Evolutionary conservation across 1,139 yeast genomes (phyloP).

Genomic region (Zygosaccharomyces pseudobailii): DNA sequence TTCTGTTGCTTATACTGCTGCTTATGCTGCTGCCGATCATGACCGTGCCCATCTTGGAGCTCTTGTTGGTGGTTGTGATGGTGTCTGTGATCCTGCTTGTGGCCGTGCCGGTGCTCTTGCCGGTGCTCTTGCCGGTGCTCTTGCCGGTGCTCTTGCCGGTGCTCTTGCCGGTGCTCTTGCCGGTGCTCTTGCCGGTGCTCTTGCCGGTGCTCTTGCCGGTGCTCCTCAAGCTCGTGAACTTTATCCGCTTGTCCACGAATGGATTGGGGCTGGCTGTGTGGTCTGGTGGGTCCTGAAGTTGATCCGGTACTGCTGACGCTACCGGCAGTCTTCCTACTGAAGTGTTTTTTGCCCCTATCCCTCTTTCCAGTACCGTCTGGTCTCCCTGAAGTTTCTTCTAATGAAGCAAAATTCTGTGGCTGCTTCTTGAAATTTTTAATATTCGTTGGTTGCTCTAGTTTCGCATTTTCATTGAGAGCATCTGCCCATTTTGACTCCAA

Average conservation of each 20-base stretch:
- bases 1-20: too few relatives aligned
- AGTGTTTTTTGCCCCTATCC: not conserved
- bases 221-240: not conserved
- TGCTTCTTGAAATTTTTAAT: not conserved
- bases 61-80: too few relatives aligned
- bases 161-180: not conserved
- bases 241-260: not conserved
- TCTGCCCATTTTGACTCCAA: constrained; percentile 15
- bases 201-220: not conserved
- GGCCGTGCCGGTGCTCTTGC: not conserved
- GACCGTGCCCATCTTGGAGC: too few relatives aligned
- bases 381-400: not conserved
- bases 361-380: not conserved
- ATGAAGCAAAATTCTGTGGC: not conserved
- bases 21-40: too few relatives aligned
- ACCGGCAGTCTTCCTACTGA: not conserved
- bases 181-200: not conserved
- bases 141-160: not conserved
- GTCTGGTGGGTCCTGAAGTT: not conserved
- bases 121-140: not conserved
- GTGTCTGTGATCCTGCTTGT: not conserved
- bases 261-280: not conserved
- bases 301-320: not conserved
- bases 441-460: not conserved
- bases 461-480: constrained; percentile 6